phyloP scores from a whole-genome alignment of 768 basidiomycete species.

The Chalciporus chontae region DNA sequence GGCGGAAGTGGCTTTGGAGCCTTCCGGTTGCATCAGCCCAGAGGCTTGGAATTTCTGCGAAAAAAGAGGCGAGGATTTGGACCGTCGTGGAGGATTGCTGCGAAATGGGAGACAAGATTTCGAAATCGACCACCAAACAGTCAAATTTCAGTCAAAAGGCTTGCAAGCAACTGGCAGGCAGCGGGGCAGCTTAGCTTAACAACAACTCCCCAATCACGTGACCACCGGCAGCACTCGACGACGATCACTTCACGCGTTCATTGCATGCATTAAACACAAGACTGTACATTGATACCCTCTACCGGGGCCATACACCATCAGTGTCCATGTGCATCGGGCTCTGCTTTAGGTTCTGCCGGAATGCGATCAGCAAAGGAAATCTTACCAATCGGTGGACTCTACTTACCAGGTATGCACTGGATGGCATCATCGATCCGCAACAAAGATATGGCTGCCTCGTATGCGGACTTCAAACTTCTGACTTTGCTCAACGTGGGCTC shows the following conservation, averaged over 20 bases:
- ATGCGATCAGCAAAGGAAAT: slow-evolving; percentile 14
- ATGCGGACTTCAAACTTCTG: slow-evolving; percentile 93
- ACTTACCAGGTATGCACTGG: slow-evolving; percentile 75
- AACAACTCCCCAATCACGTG: slow-evolving; percentile 28
- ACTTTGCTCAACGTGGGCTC: slow-evolving; percentile 98
- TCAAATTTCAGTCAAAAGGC: not conserved
- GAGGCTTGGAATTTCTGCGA: slow-evolving; percentile 27
- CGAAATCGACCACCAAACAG: slow-evolving; percentile 14
- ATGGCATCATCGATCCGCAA: slow-evolving; percentile 97
- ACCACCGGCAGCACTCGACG: slow-evolving; percentile 2
- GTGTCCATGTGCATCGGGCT: slow-evolving; percentile 75
- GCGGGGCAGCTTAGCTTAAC: no score
- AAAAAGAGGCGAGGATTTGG: slow-evolving; percentile 17
- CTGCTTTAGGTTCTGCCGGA: slow-evolving; percentile 61
- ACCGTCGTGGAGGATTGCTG: slow-evolving; percentile 8
- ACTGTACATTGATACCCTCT: slow-evolving; percentile 10
- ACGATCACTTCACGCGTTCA: not conserved
- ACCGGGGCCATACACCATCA: no score
- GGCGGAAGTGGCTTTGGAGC: slow-evolving; percentile 25
- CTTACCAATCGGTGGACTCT: slow-evolving; percentile 27
- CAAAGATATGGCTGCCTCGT: slow-evolving; percentile 92
- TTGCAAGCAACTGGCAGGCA: no score
- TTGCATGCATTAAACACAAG: slow-evolving; percentile 5
- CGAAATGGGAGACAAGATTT: slow-evolving; percentile 14
- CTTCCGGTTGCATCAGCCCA: slow-evolving; percentile 50